phyloP scores from a whole-genome alignment of 768 basidiomycete genomes.

The Inosperma sp. region DNA sequence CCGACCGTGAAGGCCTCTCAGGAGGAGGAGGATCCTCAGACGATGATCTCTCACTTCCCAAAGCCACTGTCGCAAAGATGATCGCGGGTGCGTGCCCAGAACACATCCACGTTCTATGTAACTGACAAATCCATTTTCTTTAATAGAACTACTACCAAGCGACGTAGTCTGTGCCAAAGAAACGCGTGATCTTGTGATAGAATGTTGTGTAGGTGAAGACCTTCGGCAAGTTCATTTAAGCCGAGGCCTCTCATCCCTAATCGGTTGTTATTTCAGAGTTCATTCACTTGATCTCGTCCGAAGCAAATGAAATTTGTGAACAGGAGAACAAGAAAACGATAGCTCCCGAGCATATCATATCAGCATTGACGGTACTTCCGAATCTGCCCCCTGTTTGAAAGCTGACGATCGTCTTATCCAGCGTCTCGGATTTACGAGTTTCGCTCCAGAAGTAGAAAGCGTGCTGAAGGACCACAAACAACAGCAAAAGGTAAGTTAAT shows the following conservation, averaged over 20 bases:
- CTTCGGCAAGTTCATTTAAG: constrained; percentile 8
- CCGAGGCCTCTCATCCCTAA: constrained; percentile 8
- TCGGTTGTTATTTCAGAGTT: constrained; percentile 64
- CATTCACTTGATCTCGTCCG: constrained; percentile 94
- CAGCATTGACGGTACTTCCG: constrained; percentile 73
- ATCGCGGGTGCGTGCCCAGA: constrained; percentile 61
- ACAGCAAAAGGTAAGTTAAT: constrained; percentile 71
- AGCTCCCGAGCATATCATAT: constrained; percentile 93
- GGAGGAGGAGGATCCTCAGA: constrained; percentile 62
- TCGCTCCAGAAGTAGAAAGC: constrained; percentile 85
- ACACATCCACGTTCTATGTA: not conserved
- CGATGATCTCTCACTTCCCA: constrained; percentile 91
- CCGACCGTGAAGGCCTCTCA: constrained; percentile 80
- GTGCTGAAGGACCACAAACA: constrained; percentile 96
- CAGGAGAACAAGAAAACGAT: constrained; percentile 99
- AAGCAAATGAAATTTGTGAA: constrained; percentile 97
- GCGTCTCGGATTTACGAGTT: constrained; percentile 91
- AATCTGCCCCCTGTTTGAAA: not conserved
- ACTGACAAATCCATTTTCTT: constrained; percentile 9
- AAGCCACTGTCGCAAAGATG: constrained; percentile 97
- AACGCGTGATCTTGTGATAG: constrained; percentile 93
- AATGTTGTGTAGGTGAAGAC: constrained; percentile 97
- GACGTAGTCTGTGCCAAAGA: constrained; percentile 93
- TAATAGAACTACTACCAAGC: constrained; percentile 77
- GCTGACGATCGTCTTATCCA: constrained; percentile 28